Evolutionary conservation across 2,329 filamentous ascomycete species (phyloP), one percentile per base, ranked within the genome.

Genomic region (Xylariaceae sp.): DNA sequence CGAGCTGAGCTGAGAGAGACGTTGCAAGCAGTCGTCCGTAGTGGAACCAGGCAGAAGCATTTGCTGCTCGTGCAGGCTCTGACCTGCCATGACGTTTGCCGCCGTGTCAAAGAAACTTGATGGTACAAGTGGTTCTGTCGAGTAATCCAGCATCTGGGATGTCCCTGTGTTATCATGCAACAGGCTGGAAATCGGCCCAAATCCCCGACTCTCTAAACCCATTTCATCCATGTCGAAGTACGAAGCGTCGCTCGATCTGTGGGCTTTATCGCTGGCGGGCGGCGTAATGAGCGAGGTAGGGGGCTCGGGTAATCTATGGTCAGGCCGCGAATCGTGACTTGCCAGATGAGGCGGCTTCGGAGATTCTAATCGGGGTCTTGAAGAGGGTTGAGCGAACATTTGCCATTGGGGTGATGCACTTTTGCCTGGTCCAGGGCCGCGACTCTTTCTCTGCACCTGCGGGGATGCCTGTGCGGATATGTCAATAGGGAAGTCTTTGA

Each of bases 1-100:
- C n/a, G 48, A 50, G 30, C 48, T 50, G 15, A 50, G 41, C n/a
- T 50, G 48, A 15, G 48, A 50, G 10, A 50, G 48, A 5, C 48
- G 48, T 5, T 50, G 48, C 21, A 50, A 13, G 19, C 48, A 50
- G 32, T 50, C 48, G 30, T 50, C 48, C n/a, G 48, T 50, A 16
- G 21, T 40, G 15, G 46, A 18, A 16, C 34, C 30, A 19, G 48
- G 36, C 19, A 50, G 19, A 9, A 37, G 18, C 48, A 50, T 50
- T n/a, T 19, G 40, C 48, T 39, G 40, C 40, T 50, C 48, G 19
- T 19, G 40, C 48, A 50, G 29, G 30, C 29, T 44, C 32, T 44
- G 48, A 19, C 19, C 9, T 18, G 37, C 48, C 30, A 50, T 37
- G 18, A 44, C 30, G 41, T 44, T 50, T 12, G 40, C n/a, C n/a